phyloP scores from a whole-genome alignment of 164 flowering plant species.

The Tetrastigma voinierianum region DNA sequence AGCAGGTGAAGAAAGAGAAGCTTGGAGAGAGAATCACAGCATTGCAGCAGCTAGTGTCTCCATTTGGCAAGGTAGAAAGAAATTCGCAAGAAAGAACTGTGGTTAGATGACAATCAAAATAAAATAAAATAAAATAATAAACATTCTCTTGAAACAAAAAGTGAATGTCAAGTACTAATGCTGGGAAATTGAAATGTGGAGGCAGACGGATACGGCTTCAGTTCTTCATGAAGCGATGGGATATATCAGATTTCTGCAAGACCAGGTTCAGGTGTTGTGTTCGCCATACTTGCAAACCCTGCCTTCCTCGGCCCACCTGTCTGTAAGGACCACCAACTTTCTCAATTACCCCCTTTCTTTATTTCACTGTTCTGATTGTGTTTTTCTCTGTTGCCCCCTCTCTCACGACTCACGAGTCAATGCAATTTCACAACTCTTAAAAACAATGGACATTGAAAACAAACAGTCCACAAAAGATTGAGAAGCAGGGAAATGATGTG shows the following conservation, averaged over 20 bases:
- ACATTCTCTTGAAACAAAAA: too few relatives aligned
- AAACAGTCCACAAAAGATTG: too few relatives aligned
- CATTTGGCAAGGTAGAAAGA: conserved; percentile 81
- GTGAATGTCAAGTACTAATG: not conserved
- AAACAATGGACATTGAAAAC: too few relatives aligned
- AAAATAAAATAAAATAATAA: too few relatives aligned
- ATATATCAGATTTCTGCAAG: conserved; percentile 84
- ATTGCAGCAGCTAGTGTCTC: conserved; percentile 85
- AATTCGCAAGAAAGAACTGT: too few relatives aligned
- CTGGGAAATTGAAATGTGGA: not conserved
- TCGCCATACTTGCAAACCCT: conserved; percentile 59
- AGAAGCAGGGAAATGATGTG: too few relatives aligned
- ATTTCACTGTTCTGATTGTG: too few relatives aligned
- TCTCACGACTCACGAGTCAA: too few relatives aligned
- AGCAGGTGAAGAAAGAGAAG: conserved; percentile 73
- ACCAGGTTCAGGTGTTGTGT: conserved; percentile 75
- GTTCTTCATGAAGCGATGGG: conserved; percentile 94
- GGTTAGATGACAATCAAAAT: too few relatives aligned
- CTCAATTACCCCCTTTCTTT: not conserved
- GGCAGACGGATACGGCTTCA: conserved; percentile 92
- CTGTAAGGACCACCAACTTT: conserved; percentile 17
- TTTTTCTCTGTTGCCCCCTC: too few relatives aligned
- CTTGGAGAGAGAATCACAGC: conserved; percentile 81
- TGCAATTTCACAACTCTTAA: too few relatives aligned
- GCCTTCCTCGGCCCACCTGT: conserved; percentile 24